Conservation (phyloP, 176 grass and related monocot genomes). For the Musa beccarii region DNA sequence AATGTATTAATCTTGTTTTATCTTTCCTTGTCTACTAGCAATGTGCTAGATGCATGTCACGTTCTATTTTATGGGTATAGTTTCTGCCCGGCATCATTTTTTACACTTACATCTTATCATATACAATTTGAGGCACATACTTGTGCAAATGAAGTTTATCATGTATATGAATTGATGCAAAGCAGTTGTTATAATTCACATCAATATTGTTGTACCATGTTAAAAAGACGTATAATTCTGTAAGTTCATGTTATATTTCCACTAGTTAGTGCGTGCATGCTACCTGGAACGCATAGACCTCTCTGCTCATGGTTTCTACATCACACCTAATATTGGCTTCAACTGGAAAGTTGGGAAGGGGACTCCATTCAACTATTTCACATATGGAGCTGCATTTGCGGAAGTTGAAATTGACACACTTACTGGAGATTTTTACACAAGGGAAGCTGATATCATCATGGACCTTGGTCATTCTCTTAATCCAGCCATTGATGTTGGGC, state of each 20-base stretch:
- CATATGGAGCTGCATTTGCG: constrained; percentile 92
- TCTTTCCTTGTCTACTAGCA: no score
- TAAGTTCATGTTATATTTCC: constrained; percentile 19
- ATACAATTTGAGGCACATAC: no score
- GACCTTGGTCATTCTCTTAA: constrained; percentile 88
- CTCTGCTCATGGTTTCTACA: constrained; percentile 91
- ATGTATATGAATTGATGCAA: no score
- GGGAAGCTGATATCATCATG: constrained; percentile 74
- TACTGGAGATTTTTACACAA: constrained; percentile 94
- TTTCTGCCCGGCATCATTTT: no score
- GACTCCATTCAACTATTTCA: constrained; percentile 71
- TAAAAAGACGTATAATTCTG: neutral
- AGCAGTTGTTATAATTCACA: no score
- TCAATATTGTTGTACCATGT: neutral
- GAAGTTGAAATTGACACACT: constrained; percentile 96
- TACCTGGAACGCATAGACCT: constrained; percentile 79
- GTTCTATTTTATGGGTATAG: no score
- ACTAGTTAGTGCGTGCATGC: constrained; percentile 61
- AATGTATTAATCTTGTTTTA: no score
- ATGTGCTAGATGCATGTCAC: no score
- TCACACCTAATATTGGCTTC: constrained; percentile 70
- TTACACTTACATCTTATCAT: no score
- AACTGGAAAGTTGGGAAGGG: constrained; percentile 71
- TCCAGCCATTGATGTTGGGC: constrained; percentile 92
- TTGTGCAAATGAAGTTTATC: no score